Evolutionary conservation across 345 rosid genomes (phyloP), one percentile per base, ranked within the genome.

Genomic region (Euphorbia peplus): DNA sequence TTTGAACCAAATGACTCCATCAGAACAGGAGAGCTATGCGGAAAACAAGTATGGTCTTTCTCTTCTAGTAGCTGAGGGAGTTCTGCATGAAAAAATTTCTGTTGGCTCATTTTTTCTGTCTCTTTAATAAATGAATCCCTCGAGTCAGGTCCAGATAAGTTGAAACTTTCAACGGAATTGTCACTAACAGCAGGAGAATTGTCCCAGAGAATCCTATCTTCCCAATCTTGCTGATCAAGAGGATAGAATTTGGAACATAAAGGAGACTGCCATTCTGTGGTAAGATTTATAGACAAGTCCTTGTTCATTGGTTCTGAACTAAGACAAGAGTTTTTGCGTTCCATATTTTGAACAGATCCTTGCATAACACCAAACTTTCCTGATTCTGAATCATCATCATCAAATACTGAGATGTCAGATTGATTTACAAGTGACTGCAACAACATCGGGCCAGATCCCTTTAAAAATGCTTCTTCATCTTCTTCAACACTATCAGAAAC

Each of bases 171-270:
- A 41, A 74, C 63, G 70, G 86, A 76, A 69, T 66, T 73, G 68
- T 76, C 76, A 74, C 86, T 80, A 26, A 14, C 61, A 53, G 68
- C 76, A 71, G 98, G 86, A 71, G 86, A 83, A 78, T 69, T 78
- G 76, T 84, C 96, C 99, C 99, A 95, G 19, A 86, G 67, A 79
- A 91, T 95, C 55, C 67, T 82, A 44, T 88, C 84, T 80, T 95
- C 97, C 99, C 99, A 95, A 69, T 91, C 92, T 70, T 81, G 86
- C 84, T 95, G 98, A 76, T 87, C 96, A 75, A 95, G 93, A 59
- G 90, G 90, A 73, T 79, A 81, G 74, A 86, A 78, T 55, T 75
- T 76, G 16, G 80, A 80, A 58, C 75, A 78, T 29, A 69, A 76
- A 1, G 83, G 86, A 59, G 85, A 81, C 76, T 81, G 76, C 89